phyloP scores from a whole-genome alignment of 805 yeast genomes.

The Wickerhamiella kurtzmanii region DNA sequence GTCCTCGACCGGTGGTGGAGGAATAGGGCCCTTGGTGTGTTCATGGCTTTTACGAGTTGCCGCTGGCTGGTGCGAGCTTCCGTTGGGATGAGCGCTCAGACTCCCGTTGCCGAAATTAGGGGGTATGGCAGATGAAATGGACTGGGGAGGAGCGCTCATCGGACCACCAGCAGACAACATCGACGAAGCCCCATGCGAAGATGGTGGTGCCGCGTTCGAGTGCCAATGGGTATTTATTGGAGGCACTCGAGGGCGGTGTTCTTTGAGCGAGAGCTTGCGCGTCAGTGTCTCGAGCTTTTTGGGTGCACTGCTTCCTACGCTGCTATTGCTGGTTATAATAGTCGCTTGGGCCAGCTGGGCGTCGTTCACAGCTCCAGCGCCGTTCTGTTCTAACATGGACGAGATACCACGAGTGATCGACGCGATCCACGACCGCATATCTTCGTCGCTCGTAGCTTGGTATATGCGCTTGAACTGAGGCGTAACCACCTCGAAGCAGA shows the following conservation, averaged over 20 bases:
- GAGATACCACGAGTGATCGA: slow-evolving; percentile 43
- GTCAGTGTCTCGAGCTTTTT: slow-evolving; percentile 16
- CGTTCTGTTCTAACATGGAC: slow-evolving; percentile 27
- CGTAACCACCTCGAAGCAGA: slow-evolving; percentile 66
- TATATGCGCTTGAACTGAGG: slow-evolving; percentile 57
- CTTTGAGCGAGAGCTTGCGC: slow-evolving; percentile 17
- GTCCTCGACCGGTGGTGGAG: neutral
- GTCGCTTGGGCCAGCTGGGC: neutral
- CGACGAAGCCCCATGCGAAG: neutral
- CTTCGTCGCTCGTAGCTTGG: slow-evolving; percentile 60
- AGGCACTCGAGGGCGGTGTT: slow-evolving; percentile 13
- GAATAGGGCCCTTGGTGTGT: too few species aligned
- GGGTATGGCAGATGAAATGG: neutral
- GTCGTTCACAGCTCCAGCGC: slow-evolving; percentile 2
- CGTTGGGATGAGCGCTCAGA: neutral
- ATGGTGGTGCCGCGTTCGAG: neutral
- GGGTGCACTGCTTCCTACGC: neutral
- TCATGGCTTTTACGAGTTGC: too few species aligned
- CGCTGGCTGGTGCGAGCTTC: too few species aligned
- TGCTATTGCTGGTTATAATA: neutral
- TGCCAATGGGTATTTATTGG: slow-evolving; percentile 11
- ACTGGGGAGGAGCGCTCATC: neutral
- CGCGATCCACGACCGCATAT: slow-evolving; percentile 54
- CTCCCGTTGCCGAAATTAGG: neutral
- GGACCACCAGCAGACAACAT: neutral